These are phyloP conservation scores for Ustilago hordei DNA, from an alignment of 1,284 basidiomycete species.

Conservation along the genomic window DNA sequence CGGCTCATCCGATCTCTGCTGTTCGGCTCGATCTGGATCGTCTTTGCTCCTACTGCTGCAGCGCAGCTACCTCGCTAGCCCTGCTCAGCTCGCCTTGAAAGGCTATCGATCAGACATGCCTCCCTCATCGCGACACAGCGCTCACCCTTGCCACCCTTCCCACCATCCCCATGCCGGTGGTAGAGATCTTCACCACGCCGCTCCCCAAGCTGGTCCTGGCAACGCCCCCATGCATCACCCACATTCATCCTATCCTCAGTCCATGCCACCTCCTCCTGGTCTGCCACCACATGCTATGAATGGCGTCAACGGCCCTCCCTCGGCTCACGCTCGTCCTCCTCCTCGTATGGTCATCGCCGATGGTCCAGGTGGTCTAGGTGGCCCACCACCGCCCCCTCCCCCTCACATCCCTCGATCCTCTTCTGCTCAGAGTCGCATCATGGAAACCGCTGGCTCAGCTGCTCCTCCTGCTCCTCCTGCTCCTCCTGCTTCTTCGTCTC, in stretches of 20 bases:
- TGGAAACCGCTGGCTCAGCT: conserved; percentile 28
- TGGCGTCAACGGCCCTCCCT: conserved; percentile 39
- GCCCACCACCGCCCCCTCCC: conserved; percentile 35
- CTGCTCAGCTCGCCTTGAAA: conserved; percentile 10
- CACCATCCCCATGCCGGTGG: conserved; percentile 45
- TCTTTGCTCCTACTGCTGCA: neutral
- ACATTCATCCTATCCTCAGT: conserved; percentile 46
- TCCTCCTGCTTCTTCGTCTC: conserved; percentile 32
- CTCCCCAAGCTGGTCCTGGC: conserved; percentile 38
- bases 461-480: conserved; percentile 33
- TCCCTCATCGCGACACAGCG: conserved; percentile 42
- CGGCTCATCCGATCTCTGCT: conserved; percentile 9
- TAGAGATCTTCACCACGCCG: conserved; percentile 32
- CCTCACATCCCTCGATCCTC: conserved; percentile 52
- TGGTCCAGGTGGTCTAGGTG: conserved; percentile 31
- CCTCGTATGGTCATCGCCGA: conserved; percentile 52
- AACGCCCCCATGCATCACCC: conserved; percentile 47
- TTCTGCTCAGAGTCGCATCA: conserved; percentile 47
- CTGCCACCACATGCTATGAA: conserved; percentile 51
- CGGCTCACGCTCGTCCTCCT: conserved; percentile 27
- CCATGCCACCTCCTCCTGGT: conserved; percentile 50
- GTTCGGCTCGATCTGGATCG: neutral
- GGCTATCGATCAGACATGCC: conserved; percentile 24
- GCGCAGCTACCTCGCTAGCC: neutral
- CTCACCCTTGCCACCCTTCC: conserved; percentile 43